phyloP scores from a whole-genome alignment of 805 yeast genomes.

The Candida rishiriensis region DNA sequence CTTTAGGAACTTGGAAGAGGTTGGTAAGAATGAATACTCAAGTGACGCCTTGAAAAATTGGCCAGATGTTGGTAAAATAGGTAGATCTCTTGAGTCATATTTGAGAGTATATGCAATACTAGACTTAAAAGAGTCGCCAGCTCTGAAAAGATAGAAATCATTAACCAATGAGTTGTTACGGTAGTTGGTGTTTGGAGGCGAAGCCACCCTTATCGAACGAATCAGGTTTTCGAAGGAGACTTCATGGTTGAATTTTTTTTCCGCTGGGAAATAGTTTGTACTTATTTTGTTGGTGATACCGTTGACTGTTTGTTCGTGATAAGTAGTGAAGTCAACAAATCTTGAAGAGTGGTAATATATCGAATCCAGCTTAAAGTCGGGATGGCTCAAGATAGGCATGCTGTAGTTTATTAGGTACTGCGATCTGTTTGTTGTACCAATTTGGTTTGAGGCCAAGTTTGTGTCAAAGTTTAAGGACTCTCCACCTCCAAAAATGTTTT shows the following conservation, averaged over 20 bases:
- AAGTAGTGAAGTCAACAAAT: constrained; percentile 43
- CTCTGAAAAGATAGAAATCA: constrained; percentile 31
- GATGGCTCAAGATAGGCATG: constrained; percentile 40
- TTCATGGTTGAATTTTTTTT: constrained; percentile 41
- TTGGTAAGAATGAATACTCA: constrained; percentile 23
- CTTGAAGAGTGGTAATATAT: constrained; percentile 39
- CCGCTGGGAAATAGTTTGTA: constrained; percentile 30
- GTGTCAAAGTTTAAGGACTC: constrained; percentile 47
- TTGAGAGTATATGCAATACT: constrained; percentile 35
- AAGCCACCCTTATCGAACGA: constrained; percentile 34
- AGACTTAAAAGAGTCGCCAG: constrained; percentile 45
- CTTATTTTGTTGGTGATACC: constrained; percentile 40
- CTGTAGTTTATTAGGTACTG: constrained; percentile 45
- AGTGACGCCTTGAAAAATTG: constrained; percentile 27
- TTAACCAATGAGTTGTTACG: constrained; percentile 29
- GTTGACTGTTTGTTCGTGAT: constrained; percentile 37
- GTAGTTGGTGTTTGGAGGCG: constrained; percentile 15
- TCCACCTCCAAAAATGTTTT: constrained; percentile 55
- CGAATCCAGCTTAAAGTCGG: constrained; percentile 37
- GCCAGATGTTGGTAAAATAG: constrained; percentile 41
- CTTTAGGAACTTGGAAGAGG: constrained; percentile 36
- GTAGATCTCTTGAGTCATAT: constrained; percentile 42
- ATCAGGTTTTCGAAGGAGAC: constrained; percentile 38
- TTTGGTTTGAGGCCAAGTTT: constrained; percentile 35
- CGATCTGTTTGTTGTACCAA: constrained; percentile 45